Conservation (phyloP, 805 yeast species). For the Kodamaea jinghongensis region DNA sequence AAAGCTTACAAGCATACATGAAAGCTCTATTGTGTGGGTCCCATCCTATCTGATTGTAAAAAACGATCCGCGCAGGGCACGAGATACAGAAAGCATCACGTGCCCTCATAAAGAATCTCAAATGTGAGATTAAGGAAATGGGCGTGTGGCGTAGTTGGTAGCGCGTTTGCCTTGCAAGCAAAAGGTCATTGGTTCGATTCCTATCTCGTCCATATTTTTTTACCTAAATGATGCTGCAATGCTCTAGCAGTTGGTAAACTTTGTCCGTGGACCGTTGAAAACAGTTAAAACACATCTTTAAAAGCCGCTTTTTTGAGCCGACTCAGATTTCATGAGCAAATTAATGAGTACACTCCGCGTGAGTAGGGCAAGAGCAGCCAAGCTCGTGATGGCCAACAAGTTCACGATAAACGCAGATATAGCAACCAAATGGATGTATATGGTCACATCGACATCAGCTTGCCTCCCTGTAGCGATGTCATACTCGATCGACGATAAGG, state of each 20-base stretch:
- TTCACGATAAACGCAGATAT: slow-evolving; percentile 11
- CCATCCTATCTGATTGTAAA: no score
- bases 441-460: slow-evolving; percentile 26
- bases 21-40: no score
- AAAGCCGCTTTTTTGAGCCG: no score
- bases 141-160: slow-evolving; percentile 85
- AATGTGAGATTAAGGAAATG: no score
- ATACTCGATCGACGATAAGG: slow-evolving; percentile 15
- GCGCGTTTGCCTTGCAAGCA: slow-evolving; percentile 80
- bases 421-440: slow-evolving; percentile 25
- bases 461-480: slow-evolving; percentile 13
- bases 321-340: slow-evolving; percentile 1
- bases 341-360: slow-evolving; percentile 2
- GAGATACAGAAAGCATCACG: no score
- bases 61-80: no score
- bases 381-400: slow-evolving; percentile 2
- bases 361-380: neutral
- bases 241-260: no score
- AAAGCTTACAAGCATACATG: no score
- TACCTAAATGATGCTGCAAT: no score
- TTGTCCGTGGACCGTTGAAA: no score
- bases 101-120: no score
- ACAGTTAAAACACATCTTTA: no score
- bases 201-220: slow-evolving; percentile 62
- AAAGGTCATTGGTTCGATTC: slow-evolving; percentile 78